Percentiles rank a stretch among this genome's conserved stretches.
These are phyloP conservation scores for Cytospora mali DNA, from an alignment of 2,329 filamentous ascomycete species.

Conservation along the genomic window DNA sequence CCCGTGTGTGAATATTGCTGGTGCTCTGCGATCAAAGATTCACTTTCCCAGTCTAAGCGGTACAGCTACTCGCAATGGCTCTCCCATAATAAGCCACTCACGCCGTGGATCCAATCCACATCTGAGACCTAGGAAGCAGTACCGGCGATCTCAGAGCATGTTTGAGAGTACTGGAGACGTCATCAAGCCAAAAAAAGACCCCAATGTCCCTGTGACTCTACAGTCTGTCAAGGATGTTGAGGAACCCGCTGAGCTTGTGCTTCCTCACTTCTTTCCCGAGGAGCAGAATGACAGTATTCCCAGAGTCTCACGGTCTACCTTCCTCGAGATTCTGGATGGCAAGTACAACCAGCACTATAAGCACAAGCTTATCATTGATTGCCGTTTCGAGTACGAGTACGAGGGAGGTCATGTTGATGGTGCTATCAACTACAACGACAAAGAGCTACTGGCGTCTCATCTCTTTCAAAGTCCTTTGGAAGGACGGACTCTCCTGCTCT, in stretches of 20 bases:
- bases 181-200: slow-evolving; percentile 75
- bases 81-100: slow-evolving; percentile 70
- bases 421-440: slow-evolving; percentile 96
- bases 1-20: slow-evolving; percentile 56
- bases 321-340: slow-evolving; percentile 86
- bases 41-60: slow-evolving; percentile 62
- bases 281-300: slow-evolving; percentile 85
- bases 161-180: slow-evolving; percentile 90
- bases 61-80: slow-evolving; percentile 67
- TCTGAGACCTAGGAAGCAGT: slow-evolving; percentile 80
- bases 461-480: slow-evolving; percentile 72
- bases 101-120: slow-evolving; percentile 74
- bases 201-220: slow-evolving; percentile 55
- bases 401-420: slow-evolving; percentile 93
- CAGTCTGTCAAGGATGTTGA: slow-evolving; percentile 84
- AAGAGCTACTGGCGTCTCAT: slow-evolving; percentile 78
- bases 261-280: slow-evolving; percentile 83
- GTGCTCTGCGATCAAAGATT: slow-evolving; percentile 59
- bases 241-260: slow-evolving; percentile 68
- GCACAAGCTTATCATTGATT: slow-evolving; percentile 87
- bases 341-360: slow-evolving; percentile 77
- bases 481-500: slow-evolving; percentile 78
- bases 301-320: slow-evolving; percentile 78
- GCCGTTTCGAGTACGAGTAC: slow-evolving; percentile 98
- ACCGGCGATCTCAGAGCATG: slow-evolving; percentile 94